Evolutionary conservation across 495 filamentous ascomycete species (phyloP).

Genomic region (Chaetomium tenue): DNA sequence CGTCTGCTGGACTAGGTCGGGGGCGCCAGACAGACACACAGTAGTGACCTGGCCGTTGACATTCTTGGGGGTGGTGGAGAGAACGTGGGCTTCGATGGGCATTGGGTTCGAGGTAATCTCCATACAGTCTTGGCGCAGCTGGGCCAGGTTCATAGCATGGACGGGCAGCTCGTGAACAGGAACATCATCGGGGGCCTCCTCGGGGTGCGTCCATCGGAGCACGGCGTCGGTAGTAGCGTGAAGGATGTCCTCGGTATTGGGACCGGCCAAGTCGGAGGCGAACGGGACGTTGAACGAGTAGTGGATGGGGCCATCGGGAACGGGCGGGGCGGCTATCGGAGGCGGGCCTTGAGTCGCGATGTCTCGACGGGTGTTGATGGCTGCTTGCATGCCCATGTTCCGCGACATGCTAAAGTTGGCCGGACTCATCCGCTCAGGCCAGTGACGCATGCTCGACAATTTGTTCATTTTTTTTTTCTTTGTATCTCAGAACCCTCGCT

Average conservation of each 20-base stretch:
- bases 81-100: conserved; percentile 76
- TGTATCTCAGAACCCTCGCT: conserved; percentile 17
- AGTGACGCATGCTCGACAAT: conserved; percentile 91
- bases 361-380: conserved; percentile 66
- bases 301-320: conserved; percentile 65
- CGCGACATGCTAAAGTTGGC: conserved; percentile 69
- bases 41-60: conserved; percentile 76
- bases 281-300: conserved; percentile 94
- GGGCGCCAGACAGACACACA: conserved; percentile 81
- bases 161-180: conserved; percentile 84
- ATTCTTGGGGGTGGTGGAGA: conserved; percentile 76
- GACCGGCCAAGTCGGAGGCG: conserved; percentile 82
- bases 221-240: conserved; percentile 81
- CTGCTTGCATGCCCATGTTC: conserved; percentile 66
- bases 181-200: conserved; percentile 75
- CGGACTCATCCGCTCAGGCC: conserved; percentile 87
- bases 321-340: conserved; percentile 59
- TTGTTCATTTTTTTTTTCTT: conserved; percentile 75
- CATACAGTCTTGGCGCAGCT: conserved; percentile 71
- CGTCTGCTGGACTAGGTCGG: conserved; percentile 79
- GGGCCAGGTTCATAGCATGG: conserved; percentile 77
- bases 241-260: conserved; percentile 85
- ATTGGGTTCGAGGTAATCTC: conserved; percentile 67
- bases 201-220: conserved; percentile 86
- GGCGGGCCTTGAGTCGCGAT: conserved; percentile 59